Evolutionary conservation across 2,329 filamentous ascomycete genomes (phyloP).

Genomic region (Eurotiales sp.): DNA sequence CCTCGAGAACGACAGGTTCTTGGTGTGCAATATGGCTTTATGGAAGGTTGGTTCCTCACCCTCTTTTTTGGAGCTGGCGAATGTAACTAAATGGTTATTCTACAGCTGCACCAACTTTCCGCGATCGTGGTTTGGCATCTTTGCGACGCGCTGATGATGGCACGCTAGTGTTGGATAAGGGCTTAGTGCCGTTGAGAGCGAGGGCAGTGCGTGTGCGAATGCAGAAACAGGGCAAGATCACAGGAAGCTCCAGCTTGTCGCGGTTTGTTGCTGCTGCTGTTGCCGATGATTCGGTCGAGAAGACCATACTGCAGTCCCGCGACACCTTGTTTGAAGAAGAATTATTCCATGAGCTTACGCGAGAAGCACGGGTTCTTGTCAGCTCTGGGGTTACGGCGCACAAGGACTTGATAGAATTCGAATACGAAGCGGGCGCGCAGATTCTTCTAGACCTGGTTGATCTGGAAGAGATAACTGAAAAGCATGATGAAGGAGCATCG

Average conservation of each 20-base stretch:
- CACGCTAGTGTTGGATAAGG: constrained; percentile 68
- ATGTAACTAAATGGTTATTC: not conserved
- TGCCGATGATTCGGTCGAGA: constrained; percentile 29
- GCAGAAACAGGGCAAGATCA: constrained; percentile 53
- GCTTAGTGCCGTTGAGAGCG: constrained; percentile 45
- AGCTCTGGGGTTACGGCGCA: constrained; percentile 66
- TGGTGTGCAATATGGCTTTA: constrained; percentile 84
- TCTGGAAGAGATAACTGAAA: constrained; percentile 43
- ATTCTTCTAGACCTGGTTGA: constrained; percentile 66
- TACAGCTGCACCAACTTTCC: constrained; percentile 53
- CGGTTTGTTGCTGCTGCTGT: constrained; percentile 17
- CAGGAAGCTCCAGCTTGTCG: constrained; percentile 49
- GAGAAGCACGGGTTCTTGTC: constrained; percentile 71
- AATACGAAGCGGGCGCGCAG: constrained; percentile 51
- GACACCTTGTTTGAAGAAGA: constrained; percentile 62
- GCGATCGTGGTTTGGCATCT: constrained; percentile 73
- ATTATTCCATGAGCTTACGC: constrained; percentile 81
- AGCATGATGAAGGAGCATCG: constrained; percentile 22
- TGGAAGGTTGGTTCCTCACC: constrained; percentile 58
- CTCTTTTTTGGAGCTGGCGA: not conserved
- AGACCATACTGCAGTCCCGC: constrained; percentile 40
- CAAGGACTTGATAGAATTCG: constrained; percentile 55
- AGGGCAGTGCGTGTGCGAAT: constrained; percentile 66
- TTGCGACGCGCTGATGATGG: constrained; percentile 72
- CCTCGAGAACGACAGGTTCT: constrained; percentile 70